These are phyloP conservation scores for Auriculariales sp. DNA, from an alignment of 768 basidiomycete species.

Conservation along the genomic window DNA sequence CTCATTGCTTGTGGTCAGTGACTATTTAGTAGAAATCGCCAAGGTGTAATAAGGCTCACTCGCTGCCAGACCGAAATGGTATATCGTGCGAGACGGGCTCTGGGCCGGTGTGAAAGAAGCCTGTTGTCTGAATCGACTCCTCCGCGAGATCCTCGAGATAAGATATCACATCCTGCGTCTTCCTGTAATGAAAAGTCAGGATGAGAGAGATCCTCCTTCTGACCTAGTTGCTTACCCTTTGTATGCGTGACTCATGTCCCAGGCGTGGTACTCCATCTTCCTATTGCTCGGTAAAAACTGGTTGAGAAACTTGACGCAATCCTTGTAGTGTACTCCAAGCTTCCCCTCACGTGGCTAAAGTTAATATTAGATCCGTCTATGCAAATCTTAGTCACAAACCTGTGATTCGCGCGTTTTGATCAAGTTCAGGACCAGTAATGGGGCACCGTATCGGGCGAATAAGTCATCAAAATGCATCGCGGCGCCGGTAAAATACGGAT, in stretches of 20 bases:
- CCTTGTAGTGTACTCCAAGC: conserved; percentile 76
- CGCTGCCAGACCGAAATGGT: conserved; percentile 23
- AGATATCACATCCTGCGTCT: conserved; percentile 90
- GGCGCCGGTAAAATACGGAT: conserved; percentile 90
- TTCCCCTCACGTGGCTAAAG: conserved; percentile 70
- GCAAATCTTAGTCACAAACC: neutral
- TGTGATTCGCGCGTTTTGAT: conserved; percentile 75
- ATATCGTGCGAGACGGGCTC: conserved; percentile 67
- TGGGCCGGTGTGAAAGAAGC: conserved; percentile 89
- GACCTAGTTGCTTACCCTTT: conserved; percentile 72
- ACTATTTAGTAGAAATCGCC: neutral
- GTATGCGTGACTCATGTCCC: conserved; percentile 93
- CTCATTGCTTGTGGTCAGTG: conserved; percentile 4
- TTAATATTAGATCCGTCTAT: conserved; percentile 12
- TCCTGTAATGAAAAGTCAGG: conserved; percentile 29
- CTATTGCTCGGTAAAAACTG: conserved; percentile 81
- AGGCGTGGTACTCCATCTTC: conserved; percentile 83
- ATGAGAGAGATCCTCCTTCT: conserved; percentile 20
- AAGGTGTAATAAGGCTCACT: conserved; percentile 15
- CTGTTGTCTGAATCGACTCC: conserved; percentile 78
- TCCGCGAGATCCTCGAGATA: conserved; percentile 92
- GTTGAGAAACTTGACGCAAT: conserved; percentile 86
- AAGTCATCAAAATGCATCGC: conserved; percentile 88
- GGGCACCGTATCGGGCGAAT: conserved; percentile 77
- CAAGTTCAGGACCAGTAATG: conserved; percentile 82